Conservation (phyloP, 164 flowering plant genomes). For the Vitis cinerea region DNA sequence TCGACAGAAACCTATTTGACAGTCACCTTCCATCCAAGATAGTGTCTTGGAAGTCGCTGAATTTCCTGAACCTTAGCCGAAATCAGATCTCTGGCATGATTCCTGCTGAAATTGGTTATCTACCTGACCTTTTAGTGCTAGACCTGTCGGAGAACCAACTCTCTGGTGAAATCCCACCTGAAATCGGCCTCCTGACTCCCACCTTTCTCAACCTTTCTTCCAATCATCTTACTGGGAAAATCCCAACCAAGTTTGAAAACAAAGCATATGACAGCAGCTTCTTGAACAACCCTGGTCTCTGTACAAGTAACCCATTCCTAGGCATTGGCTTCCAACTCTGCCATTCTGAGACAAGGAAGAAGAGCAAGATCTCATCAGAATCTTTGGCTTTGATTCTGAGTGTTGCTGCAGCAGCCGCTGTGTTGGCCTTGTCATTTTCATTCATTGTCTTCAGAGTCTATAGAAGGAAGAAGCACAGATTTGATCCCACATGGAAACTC, state of each 20-base stretch:
- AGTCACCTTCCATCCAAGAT: constrained; percentile 44
- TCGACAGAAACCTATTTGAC: constrained; percentile 46
- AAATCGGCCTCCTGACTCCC: constrained; percentile 24
- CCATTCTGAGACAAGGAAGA: not conserved
- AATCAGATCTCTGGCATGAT: constrained; percentile 48
- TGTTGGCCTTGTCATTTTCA: constrained; percentile 4
- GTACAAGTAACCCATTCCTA: constrained; percentile 22
- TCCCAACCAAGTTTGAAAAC: constrained; percentile 42
- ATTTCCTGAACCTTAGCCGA: constrained; percentile 32
- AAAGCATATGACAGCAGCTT: constrained; percentile 38
- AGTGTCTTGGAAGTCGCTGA: constrained; percentile 40
- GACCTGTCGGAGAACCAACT: constrained; percentile 50
- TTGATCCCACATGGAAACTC: constrained; percentile 35
- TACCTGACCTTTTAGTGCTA: constrained; percentile 30
- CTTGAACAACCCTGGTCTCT: constrained; percentile 48
- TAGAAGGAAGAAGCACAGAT: constrained; percentile 18
- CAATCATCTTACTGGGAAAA: constrained; percentile 38
- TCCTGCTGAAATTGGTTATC: constrained; percentile 34
- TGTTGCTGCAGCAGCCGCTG: constrained; percentile 1
- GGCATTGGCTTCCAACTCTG: constrained; percentile 23
- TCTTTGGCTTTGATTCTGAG: constrained; percentile 21
- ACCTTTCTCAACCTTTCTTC: constrained; percentile 48
- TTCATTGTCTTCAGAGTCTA: constrained; percentile 12
- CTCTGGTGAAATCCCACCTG: constrained; percentile 45
- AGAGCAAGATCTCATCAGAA: constrained; percentile 14